Base-by-base conservation (phyloP, 1,284 basidiomycete genomes). In the Tilletia horrida region DNA sequence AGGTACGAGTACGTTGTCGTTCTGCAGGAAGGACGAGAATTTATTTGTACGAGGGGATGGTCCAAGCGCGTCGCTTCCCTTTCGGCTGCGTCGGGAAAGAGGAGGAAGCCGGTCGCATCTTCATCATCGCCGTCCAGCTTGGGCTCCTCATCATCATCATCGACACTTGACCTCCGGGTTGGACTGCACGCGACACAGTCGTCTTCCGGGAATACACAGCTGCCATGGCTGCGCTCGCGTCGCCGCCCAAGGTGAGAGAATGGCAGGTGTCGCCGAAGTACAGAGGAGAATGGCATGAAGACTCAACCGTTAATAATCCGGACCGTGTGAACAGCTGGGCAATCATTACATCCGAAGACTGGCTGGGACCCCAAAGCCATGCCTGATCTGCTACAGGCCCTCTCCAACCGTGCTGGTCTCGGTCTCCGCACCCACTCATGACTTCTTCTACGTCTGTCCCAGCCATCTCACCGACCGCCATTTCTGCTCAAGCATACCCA, bases 391-490 rank as follows among this genome's bases (percentile, higher is more conserved):
- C 66, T 66, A 67, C 62, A 71, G 73, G 57, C 66, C 63, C 44
- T 68, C 76, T 3, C 70, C 73, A 2, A 71, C 71, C 43, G 75
- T 80, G 29, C 72, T 78, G 23, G 72, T 77, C 4, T 77, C 73
- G 14, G 67, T 70, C 14, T 69, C 69, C 0, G 66, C 72, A n/a
- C 75, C 76, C 3, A 65, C 62, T 25, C 61, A 68, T 16, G 78
- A 80, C 64, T 78, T 76, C 62, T 67, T 78, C 69, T 77, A 75
- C 64, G 63, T 75, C 67, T 80, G 78, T 55, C 64, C 66, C 44
- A 68, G 72, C 0, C 76, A 78, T 47, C 64, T 77, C 11, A 65
- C 66, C 25, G 77, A 80, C 61, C 69, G 72, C 3, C 70, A 75
- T 29, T 79, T 79, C 63, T 76, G 76, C 1, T 71, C 62, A 9